phyloP scores from a whole-genome alignment of 2,329 filamentous ascomycete species.

The Triangularia verruculosa region DNA sequence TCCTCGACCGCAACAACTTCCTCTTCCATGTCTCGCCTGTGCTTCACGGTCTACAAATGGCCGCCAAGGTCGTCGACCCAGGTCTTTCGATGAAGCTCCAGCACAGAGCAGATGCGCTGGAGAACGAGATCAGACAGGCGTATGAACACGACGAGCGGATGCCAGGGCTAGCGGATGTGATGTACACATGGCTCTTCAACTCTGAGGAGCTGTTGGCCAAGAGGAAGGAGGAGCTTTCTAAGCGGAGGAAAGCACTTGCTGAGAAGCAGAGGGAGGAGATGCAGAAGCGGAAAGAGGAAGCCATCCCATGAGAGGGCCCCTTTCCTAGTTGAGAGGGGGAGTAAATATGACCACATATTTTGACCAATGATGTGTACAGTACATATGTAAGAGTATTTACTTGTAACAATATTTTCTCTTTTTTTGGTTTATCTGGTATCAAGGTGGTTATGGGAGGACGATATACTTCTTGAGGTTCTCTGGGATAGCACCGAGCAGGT shows the following conservation, averaged over 20 bases:
- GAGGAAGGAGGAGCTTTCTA: not conserved
- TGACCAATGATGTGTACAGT: conserved; percentile 15
- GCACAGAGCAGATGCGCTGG: conserved; percentile 36
- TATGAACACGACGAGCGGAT: not conserved
- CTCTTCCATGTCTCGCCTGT: conserved; percentile 37
- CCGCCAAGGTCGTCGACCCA: conserved; percentile 41
- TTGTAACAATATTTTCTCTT: conserved; percentile 7
- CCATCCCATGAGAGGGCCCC: not conserved
- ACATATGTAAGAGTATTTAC: conserved; percentile 21
- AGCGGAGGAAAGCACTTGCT: not conserved
- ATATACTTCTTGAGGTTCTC: conserved; percentile 89
- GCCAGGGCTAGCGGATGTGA: conserved; percentile 20
- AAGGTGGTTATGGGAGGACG: conserved; percentile 65
- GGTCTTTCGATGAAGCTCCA: conserved; percentile 39
- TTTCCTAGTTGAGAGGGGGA: not conserved
- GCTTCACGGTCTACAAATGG: conserved; percentile 44
- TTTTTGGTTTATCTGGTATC: not conserved
- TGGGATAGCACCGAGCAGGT: conserved; percentile 75
- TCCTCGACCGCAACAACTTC: conserved; percentile 37
- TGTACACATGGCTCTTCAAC: conserved; percentile 36
- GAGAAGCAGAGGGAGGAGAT: not conserved
- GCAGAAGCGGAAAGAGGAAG: not conserved
- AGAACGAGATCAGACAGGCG: conserved; percentile 29
- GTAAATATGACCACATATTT: not conserved
- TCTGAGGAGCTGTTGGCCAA: conserved; percentile 5